These are phyloP conservation scores for Helotiales sp. DNA, from an alignment of 2,329 filamentous ascomycete species.

Conservation along the genomic window DNA sequence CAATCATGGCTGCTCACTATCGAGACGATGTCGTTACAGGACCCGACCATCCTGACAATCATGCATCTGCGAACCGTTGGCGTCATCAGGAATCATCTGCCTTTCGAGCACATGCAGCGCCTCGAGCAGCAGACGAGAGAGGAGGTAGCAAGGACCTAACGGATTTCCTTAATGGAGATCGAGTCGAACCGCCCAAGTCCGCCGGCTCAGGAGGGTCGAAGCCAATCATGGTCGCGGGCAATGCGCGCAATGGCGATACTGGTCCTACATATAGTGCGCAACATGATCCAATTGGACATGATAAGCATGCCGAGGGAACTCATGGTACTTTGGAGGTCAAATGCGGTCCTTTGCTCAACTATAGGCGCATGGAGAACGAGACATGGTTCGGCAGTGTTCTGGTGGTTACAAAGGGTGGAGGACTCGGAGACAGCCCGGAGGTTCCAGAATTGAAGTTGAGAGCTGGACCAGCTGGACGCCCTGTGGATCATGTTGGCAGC, in stretches of 20 bases:
- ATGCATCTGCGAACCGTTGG: slow-evolving; percentile 63
- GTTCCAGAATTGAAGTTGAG: slow-evolving; percentile 64
- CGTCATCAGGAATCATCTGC: slow-evolving; percentile 67
- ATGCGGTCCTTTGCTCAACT: slow-evolving; percentile 78
- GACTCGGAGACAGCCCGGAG: slow-evolving; percentile 56
- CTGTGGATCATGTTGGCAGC: slow-evolving; percentile 25
- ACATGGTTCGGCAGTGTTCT: slow-evolving; percentile 86
- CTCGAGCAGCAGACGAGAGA: slow-evolving; percentile 50
- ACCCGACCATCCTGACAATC: slow-evolving; percentile 50
- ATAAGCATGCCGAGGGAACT: slow-evolving; percentile 15
- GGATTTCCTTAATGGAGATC: slow-evolving; percentile 59
- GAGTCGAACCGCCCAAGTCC: slow-evolving; percentile 47
- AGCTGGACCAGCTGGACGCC: slow-evolving; percentile 30
- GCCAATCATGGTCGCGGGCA: slow-evolving; percentile 51
- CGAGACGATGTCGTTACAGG: slow-evolving; percentile 38
- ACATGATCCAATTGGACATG: slow-evolving; percentile 14
- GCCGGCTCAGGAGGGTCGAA: slow-evolving; percentile 42
- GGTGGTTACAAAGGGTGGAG: slow-evolving; percentile 77
- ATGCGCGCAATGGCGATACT: slow-evolving; percentile 25
- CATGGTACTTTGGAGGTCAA: slow-evolving; percentile 60
- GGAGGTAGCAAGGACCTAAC: slow-evolving; percentile 57
- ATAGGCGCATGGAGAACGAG: slow-evolving; percentile 70
- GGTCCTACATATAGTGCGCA: slow-evolving; percentile 12
- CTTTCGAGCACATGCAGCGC: slow-evolving; percentile 48
- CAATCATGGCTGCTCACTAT: slow-evolving; percentile 37